Evolutionary conservation across 257 asterid genomes (phyloP).

Genomic region (Mentha longifolia): DNA sequence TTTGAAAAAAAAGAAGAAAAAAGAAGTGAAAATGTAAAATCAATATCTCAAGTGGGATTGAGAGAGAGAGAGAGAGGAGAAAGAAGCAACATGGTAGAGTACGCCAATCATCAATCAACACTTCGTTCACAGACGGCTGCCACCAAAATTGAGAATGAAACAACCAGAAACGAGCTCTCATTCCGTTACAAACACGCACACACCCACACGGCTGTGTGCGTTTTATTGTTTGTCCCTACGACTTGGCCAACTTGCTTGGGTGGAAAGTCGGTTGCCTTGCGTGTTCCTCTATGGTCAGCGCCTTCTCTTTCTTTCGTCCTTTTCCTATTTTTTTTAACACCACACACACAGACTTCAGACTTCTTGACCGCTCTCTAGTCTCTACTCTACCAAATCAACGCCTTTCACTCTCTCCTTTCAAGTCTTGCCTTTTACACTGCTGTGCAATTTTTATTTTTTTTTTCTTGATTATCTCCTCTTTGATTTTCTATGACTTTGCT

Average conservation of each 20-base stretch:
- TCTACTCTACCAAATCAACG: conserved; percentile 12
- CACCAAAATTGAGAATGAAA: not conserved
- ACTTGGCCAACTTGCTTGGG: conserved; percentile 19
- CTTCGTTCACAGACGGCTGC: not conserved
- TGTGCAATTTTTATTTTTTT: not conserved
- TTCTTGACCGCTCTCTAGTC: too few species aligned
- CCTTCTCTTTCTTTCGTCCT: not conserved
- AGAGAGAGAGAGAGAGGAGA: conserved; percentile 2
- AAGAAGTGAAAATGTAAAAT: not conserved
- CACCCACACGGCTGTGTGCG: conserved; percentile 21
- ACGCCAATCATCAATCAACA: conserved; percentile 7
- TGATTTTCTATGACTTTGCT: not conserved
- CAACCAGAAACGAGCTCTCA: not conserved
- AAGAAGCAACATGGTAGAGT: conserved; percentile 15
- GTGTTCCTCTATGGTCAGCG: conserved; percentile 32
- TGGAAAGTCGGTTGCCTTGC: conserved; percentile 18
- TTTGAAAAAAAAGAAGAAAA: too few species aligned
- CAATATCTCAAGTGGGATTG: not conserved
- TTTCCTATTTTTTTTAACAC: too few species aligned
- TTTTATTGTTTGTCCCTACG: not conserved
- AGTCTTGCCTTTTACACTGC: conserved; percentile 22
- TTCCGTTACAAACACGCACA: too few species aligned
- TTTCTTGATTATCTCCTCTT: conserved; percentile 4
- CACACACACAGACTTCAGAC: too few species aligned
- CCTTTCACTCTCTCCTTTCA: conserved; percentile 16